Evolutionary conservation across 2,329 filamentous ascomycete genomes (phyloP), one percentile per base, ranked within the genome.

Genomic region (Leptosphaerulina australis): DNA sequence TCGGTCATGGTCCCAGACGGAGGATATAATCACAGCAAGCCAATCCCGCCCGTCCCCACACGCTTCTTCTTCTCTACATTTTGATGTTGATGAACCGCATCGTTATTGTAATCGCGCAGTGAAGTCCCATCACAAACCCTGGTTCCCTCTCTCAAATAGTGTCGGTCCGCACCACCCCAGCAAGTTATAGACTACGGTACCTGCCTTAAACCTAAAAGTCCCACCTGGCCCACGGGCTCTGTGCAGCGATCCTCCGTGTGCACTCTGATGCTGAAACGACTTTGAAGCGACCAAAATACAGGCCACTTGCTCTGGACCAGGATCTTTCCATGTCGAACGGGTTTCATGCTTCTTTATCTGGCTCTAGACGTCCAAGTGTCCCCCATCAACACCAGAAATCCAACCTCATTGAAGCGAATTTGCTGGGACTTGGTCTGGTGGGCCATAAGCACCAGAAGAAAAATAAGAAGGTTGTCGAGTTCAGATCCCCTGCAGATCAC

Each of bases 261-360:
- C 59, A 62, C 59, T 66, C 61, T 51, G 51, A 69, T 71, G 65
- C 67, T 73, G 70, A 73, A 73, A 73, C 70, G 64, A 65, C 61
- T 59, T 63, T 73, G 70, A 73, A 63, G 69, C 69, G 65, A 69
- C 63, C 66, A 49, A 67, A 68, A 63, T 59, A 57, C 64, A 60
- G 60, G 64, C 59, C 54, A 45, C 58, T 57, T 59, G 58, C 61
- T 60, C 63, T 58, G 61, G 49, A 61, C 56, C 49, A 46, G 50
- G 43, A 47, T 54, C 40, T 48, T 65, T 63, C 67, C 68, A 72
- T 73, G 70, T 72, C 70, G 66, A 68, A 60, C 66, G 63, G 59
- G 49, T 60, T 63, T 60, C 58, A 64, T 56, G 52, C 53, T 56
- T 63, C 68, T 67, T 66, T 66, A 60, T 63, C 68, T 66, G 59